These are phyloP conservation scores for Arthroderma sp. DNA, from an alignment of 2,329 filamentous ascomycete genomes.

Conservation along the genomic window DNA sequence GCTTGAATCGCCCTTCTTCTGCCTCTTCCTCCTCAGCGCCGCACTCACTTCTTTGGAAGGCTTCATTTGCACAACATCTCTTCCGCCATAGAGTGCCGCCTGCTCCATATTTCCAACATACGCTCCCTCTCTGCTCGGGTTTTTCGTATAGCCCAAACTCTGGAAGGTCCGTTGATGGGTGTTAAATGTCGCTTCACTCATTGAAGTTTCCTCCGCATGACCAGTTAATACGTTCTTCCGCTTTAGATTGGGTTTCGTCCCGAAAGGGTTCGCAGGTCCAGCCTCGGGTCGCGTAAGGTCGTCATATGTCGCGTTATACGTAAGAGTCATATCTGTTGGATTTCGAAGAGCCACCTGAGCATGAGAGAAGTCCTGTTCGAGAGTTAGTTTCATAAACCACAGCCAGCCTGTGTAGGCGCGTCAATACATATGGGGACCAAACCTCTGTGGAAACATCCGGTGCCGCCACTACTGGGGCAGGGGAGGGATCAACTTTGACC, in stretches of 20 bases:
- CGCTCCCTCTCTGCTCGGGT: conserved; percentile 30
- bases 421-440: conserved; percentile 29
- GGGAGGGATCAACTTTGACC: conserved; percentile 13
- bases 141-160: conserved; percentile 42
- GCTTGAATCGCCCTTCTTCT: conserved; percentile 70
- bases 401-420: background rate
- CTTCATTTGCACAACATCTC: conserved; percentile 40
- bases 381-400: conserved; percentile 20
- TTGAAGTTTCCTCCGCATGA: conserved; percentile 70
- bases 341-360: conserved; percentile 40
- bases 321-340: conserved; percentile 36
- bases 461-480: conserved; percentile 32
- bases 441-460: conserved; percentile 44
- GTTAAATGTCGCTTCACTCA: conserved; percentile 84
- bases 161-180: conserved; percentile 75
- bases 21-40: conserved; percentile 56
- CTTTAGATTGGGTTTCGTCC: conserved; percentile 48
- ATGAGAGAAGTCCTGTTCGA: conserved; percentile 34
- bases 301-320: conserved; percentile 51
- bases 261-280: conserved; percentile 65
- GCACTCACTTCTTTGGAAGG: conserved; percentile 59
- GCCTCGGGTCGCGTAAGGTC: conserved; percentile 52
- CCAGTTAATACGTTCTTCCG: conserved; percentile 77
- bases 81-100: conserved; percentile 33
- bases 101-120: conserved; percentile 37